A percentile compares a stretch with the other conserved stretches of the same genome.
phyloP scores from a whole-genome alignment of 2,329 filamentous ascomycete genomes.

The Fusarium staphyleae region DNA sequence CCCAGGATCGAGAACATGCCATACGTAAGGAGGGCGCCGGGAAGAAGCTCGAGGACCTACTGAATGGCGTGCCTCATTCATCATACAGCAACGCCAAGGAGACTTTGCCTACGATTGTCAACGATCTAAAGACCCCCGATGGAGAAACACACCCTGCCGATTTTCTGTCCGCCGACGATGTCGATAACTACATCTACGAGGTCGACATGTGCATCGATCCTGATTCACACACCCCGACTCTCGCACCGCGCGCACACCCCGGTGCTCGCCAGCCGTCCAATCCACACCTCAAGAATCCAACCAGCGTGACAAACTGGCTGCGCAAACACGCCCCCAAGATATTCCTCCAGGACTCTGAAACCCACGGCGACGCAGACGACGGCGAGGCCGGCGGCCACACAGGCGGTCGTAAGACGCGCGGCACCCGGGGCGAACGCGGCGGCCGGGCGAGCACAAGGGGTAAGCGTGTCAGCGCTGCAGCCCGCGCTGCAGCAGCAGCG shows the following conservation, averaged over 20 bases:
- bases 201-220: slow-evolving; percentile 62
- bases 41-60: slow-evolving; percentile 59
- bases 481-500: slow-evolving; percentile 33
- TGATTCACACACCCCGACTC: slow-evolving; percentile 54
- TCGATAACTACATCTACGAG: slow-evolving; percentile 76
- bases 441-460: slow-evolving; percentile 51
- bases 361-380: slow-evolving; percentile 51
- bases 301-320: slow-evolving; percentile 96
- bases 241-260: slow-evolving; percentile 58
- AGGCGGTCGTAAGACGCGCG: slow-evolving; percentile 48
- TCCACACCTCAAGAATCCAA: slow-evolving; percentile 71
- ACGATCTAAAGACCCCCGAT: slow-evolving; percentile 58
- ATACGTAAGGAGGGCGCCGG: slow-evolving; percentile 52
- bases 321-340: slow-evolving; percentile 83
- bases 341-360: slow-evolving; percentile 76
- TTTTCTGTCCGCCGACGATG: slow-evolving; percentile 73
- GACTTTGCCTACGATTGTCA: slow-evolving; percentile 65
- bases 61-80: slow-evolving; percentile 60
- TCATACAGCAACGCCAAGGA: slow-evolving; percentile 64
- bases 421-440: slow-evolving; percentile 45
- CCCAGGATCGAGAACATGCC: slow-evolving; percentile 46
- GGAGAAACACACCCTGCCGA: slow-evolving; percentile 65
- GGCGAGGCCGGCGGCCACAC: slow-evolving; percentile 38
- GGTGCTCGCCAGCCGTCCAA: slow-evolving; percentile 48
- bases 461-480: slow-evolving; percentile 45